Conservation (phyloP, 1,139 yeast species). For the Diutina rugosa region DNA sequence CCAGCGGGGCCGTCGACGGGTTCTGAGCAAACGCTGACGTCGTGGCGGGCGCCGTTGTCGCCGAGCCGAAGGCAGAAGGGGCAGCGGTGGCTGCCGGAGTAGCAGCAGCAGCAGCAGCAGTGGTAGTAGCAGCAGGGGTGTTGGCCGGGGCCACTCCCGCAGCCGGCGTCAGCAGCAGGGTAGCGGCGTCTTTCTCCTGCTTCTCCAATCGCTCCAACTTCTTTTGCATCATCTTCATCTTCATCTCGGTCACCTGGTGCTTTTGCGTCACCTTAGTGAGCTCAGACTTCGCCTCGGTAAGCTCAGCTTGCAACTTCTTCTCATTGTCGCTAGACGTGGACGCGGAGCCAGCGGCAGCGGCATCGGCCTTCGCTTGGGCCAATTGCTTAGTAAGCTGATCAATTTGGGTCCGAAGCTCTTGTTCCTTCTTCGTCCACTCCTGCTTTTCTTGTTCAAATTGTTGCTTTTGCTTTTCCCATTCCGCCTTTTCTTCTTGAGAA, state of each 20-base stretch:
- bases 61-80: too few species aligned
- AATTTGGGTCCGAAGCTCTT: neutral
- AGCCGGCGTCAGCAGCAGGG: neutral
- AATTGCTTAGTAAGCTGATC: neutral
- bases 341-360: neutral
- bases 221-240: constrained; percentile 1
- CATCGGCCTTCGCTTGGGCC: neutral
- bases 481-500: neutral
- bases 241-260: neutral
- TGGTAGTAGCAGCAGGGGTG: too few species aligned
- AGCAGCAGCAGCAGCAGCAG: too few species aligned
- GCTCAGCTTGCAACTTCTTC: neutral
- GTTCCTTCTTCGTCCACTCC: neutral
- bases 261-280: neutral
- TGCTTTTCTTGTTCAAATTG: neutral
- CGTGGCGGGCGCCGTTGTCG: too few species aligned
- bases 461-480: neutral
- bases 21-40: too few species aligned
- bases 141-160: neutral
- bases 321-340: neutral
- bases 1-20: neutral
- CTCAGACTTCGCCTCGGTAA: neutral
- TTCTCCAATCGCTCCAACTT: neutral
- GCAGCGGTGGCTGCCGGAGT: too few species aligned
- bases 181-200: neutral